Base-by-base conservation (phyloP, 164 flowering plant species). In the Vitis rupestris region DNA sequence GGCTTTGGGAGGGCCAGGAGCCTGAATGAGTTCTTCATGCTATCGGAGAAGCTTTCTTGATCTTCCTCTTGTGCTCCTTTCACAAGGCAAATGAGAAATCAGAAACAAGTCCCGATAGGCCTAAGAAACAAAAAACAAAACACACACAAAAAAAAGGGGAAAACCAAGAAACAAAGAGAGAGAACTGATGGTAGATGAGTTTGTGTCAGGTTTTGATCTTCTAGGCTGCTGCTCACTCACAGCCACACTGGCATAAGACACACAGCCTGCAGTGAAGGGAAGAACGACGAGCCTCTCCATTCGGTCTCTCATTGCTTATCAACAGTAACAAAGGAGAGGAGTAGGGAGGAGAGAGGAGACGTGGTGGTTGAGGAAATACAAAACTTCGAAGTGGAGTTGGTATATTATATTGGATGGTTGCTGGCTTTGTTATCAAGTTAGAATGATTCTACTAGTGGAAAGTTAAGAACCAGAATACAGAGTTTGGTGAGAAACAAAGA, bases 231-330 rank as follows among this genome's bases (percentile, higher is more conserved):
- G 77, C 19, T 72, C 64, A 13, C 63, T 63, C 1, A 79, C 77
- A 14, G 64, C 78, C 9, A 79, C 71, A 31, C 82, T 70, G 8
- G 80, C 73, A 17, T 78, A 76, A 51, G 83, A 80, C 48, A 75
- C 50, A 31, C 85, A 82, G 7, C 80, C 80, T 3, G 52, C 74
- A 6, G 79, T 64, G 76, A 80, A 80, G 30, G 83, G 80, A 59
- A 82, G 85, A 65, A 87, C 60, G 7, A 85, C 86, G 44, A 87
- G 66, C 73, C 92, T 85, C 67, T 91, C 97, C 91, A 89, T 84
- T 64, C 73, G 73, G 47, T 81, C 84, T 78, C 80, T 86, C 88
- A 86, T 82, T 50, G 44, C 59, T 60, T 67, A 63, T 63, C 63
- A 64, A 47, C 14, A 54, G 63, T 37, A 55, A 8, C 11, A 11